Percentiles rank a stretch among this genome's conserved stretches.
Evolutionary conservation across 2,329 filamentous ascomycete genomes (phyloP).

Genomic region (Lomentospora prolificans): DNA sequence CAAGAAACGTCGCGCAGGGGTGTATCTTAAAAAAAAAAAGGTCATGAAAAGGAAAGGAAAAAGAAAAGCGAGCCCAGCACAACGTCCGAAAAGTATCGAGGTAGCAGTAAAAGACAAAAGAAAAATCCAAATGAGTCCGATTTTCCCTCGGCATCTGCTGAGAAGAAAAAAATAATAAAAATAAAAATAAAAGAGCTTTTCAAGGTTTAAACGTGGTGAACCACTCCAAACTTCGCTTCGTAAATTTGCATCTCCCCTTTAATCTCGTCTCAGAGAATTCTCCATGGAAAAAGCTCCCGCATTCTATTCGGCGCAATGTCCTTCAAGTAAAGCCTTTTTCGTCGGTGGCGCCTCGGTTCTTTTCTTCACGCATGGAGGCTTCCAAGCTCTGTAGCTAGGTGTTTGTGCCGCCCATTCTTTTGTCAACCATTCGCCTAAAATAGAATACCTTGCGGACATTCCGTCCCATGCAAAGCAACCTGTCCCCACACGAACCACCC

Average conservation of each 20-base stretch:
- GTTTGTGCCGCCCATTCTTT: too few species aligned
- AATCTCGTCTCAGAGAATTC: slow-evolving; percentile 1
- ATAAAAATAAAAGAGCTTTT: neutral
- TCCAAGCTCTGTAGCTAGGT: too few species aligned
- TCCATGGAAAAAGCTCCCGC: neutral
- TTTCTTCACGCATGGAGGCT: too few species aligned
- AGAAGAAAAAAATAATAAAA: neutral
- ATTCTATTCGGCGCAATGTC: neutral
- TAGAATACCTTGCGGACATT: neutral
- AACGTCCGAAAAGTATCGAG: neutral
- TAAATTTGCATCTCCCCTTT: neutral
- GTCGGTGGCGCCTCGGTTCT: neutral
- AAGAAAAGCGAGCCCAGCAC: neutral
- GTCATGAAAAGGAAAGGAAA: neutral
- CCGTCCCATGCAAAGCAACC: too few species aligned
- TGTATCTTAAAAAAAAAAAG: neutral
- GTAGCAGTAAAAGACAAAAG: neutral
- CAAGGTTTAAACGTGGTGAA: too few species aligned
- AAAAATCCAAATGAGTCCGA: neutral
- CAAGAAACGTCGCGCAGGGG: neutral
- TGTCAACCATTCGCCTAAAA: too few species aligned
- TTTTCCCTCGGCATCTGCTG: too few species aligned
- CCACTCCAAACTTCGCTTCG: neutral
- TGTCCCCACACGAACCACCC: too few species aligned
- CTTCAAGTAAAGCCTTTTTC: neutral